Evolutionary conservation across 2,329 filamentous ascomycete genomes (phyloP).

Genomic region (Rachicladosporium sp.): DNA sequence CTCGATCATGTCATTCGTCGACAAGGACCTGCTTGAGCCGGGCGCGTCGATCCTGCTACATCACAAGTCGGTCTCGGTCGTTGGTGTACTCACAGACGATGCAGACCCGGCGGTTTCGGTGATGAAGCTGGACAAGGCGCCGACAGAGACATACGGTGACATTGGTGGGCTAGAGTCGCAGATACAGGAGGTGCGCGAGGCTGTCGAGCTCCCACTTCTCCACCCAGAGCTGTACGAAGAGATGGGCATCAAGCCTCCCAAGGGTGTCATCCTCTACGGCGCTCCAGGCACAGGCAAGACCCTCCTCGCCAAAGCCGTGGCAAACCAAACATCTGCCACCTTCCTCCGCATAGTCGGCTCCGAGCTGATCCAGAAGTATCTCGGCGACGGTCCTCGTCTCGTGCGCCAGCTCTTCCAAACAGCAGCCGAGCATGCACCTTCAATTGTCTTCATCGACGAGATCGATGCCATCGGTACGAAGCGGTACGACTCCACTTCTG

Average conservation of each 20-base stretch:
- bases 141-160: slow-evolving; percentile 94
- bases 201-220: slow-evolving; percentile 84
- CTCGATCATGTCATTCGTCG: slow-evolving; percentile 99
- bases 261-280: slow-evolving; percentile 98
- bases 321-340: slow-evolving; percentile 96
- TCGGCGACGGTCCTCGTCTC: slow-evolving; percentile 86
- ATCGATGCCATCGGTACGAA: slow-evolving; percentile 99
- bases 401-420: slow-evolving; percentile 95
- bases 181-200: slow-evolving; percentile 96
- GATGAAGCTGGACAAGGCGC: slow-evolving; percentile 99
- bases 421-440: slow-evolving; percentile 87
- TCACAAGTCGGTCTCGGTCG: slow-evolving; percentile 95
- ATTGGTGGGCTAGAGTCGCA: slow-evolving; percentile 92
- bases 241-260: slow-evolving; percentile 99
- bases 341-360: slow-evolving; percentile 95
- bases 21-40: slow-evolving; percentile 94
- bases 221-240: slow-evolving; percentile 98
- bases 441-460: slow-evolving; percentile 98
- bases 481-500: slow-evolving; percentile 93
- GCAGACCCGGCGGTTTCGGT: slow-evolving; percentile 90
- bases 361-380: slow-evolving; percentile 96
- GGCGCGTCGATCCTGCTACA: slow-evolving; percentile 91
- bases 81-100: slow-evolving; percentile 93
- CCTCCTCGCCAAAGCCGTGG: slow-evolving; percentile 87
- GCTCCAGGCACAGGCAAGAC: slow-evolving; percentile 96